A percentile compares a stretch with the other conserved stretches of the same genome.
Evolutionary conservation across 306 rosid genomes (phyloP).

Genomic region (Cucurbita argyrosperma): DNA sequence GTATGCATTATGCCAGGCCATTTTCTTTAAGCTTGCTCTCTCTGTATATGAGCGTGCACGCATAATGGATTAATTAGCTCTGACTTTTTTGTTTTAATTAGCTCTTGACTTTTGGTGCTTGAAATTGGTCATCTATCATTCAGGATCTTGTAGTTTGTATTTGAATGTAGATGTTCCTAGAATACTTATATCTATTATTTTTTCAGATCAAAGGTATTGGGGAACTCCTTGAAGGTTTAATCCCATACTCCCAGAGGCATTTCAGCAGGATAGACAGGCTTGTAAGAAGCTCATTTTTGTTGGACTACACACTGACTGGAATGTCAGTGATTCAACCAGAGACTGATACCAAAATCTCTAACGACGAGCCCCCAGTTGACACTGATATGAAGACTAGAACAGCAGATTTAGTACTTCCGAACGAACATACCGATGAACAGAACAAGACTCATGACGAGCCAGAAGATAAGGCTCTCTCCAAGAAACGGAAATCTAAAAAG

Average conservation of each 20-base stretch:
- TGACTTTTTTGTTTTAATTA: not conserved
- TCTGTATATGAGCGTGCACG: not conserved
- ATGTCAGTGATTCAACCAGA: slow-evolving; percentile 90
- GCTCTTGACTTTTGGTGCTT: not conserved
- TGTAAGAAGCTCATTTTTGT: slow-evolving; percentile 64
- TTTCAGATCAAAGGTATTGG: slow-evolving; percentile 75
- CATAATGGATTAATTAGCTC: not conserved
- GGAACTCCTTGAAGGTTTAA: slow-evolving; percentile 65
- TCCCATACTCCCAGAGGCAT: slow-evolving; percentile 83
- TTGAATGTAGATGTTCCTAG: not conserved
- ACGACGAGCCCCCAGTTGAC: slow-evolving; percentile 12
- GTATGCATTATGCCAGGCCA: not conserved
- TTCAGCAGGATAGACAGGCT: slow-evolving; percentile 72
- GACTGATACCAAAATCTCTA: slow-evolving; percentile 8
- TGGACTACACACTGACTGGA: slow-evolving; percentile 55
- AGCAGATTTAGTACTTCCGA: slow-evolving; percentile 1
- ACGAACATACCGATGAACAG: slow-evolving; percentile 17
- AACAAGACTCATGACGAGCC: slow-evolving; percentile 12
- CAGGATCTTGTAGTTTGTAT: not conserved
- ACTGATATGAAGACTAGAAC: slow-evolving; percentile 6
- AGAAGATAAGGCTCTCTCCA: slow-evolving; percentile 15
- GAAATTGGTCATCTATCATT: not conserved
- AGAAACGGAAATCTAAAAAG: slow-evolving; percentile 66
- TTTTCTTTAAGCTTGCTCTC: not conserved
- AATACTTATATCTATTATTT: not conserved